These are phyloP conservation scores for Parmales sp. DNA, from an alignment of 108 stramenopile species.

Conservation along the genomic window DNA sequence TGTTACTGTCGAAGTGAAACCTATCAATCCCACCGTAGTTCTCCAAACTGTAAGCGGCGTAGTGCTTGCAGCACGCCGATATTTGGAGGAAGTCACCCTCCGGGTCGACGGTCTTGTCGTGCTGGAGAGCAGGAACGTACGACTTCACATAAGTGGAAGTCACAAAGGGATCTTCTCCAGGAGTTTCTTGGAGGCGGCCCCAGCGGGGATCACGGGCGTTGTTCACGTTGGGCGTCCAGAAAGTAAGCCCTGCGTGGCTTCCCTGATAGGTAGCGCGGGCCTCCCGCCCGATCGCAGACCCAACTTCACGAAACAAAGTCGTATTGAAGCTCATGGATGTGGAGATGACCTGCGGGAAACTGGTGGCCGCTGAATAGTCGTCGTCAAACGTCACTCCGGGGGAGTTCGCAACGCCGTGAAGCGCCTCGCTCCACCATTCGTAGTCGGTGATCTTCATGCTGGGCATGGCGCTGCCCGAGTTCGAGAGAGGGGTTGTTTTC, in stretches of 20 bases:
- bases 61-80: slow-evolving; percentile 63
- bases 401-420: slow-evolving; percentile 31
- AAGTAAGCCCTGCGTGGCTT: slow-evolving; percentile 39
- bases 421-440: slow-evolving; percentile 50
- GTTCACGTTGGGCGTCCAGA: slow-evolving; percentile 57
- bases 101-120: slow-evolving; percentile 15
- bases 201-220: slow-evolving; percentile 61
- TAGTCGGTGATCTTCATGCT: slow-evolving; percentile 28
- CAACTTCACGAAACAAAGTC: slow-evolving; percentile 36
- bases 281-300: slow-evolving; percentile 39
- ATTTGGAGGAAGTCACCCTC: slow-evolving; percentile 12
- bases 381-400: slow-evolving; percentile 13
- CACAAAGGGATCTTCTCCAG: slow-evolving; percentile 59
- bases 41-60: slow-evolving; percentile 48
- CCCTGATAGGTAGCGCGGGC: slow-evolving; percentile 30
- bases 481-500: no score
- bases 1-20: slow-evolving; percentile 41
- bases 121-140: slow-evolving; percentile 43
- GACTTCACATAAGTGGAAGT: slow-evolving; percentile 38
- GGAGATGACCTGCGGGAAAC: slow-evolving; percentile 15
- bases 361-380: not conserved
- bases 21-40: slow-evolving; percentile 18
- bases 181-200: slow-evolving; percentile 55
- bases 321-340: slow-evolving; percentile 42
- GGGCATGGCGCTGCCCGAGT: slow-evolving; percentile 13